Base-by-base conservation (phyloP, 1,139 yeast genomes). In the Suhomyces maxii region DNA sequence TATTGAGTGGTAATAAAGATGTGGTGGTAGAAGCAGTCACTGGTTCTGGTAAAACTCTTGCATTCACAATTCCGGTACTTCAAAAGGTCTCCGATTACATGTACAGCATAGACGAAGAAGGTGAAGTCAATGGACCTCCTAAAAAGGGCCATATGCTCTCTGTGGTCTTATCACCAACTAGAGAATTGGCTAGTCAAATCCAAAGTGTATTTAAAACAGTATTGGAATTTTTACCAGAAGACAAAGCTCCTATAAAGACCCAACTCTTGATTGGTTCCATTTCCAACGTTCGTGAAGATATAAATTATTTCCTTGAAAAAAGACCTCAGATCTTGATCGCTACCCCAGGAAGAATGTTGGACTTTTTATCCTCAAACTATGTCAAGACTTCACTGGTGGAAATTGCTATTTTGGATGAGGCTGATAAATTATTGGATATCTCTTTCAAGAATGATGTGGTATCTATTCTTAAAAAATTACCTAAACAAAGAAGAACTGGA, bases 21-120 rank as follows among this genome's bases (percentile, higher is more conserved):
- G 98, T 93, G 8, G 96, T 95, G 8, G 97, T 90, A 2, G 97
- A 91, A 61, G 90, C 98, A 0, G 97, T 90, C 2, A 93, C 99
- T 0, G 99, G 99, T 0, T 90, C 98, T 0, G 99, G 99, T 8
- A 93, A 93, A 63, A 93, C 99, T 0, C 67, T 91, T 32, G 89
- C 98, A 3, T 93, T 87, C 66, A 82, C 83, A 8, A 77, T 93
- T 4, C 99, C 99, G 0, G 78, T 90, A 2, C 63, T 91, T 25
- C 93, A 90, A 57, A 82, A 81, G 63, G 66, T 85, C 32, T 67
- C 77, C 37, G 63, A 60, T 35, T 51, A 62, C 13, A 51, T 67
- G 40, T 61, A 64, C 42, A 55, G 65, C 34, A 49, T 37, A 5
- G 61, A 55, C 14, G 56, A 58, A 8, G 63, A 59, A 43, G 45